Conservation (phyloP, 129 eudicot species). For the Artemisia argyi region DNA sequence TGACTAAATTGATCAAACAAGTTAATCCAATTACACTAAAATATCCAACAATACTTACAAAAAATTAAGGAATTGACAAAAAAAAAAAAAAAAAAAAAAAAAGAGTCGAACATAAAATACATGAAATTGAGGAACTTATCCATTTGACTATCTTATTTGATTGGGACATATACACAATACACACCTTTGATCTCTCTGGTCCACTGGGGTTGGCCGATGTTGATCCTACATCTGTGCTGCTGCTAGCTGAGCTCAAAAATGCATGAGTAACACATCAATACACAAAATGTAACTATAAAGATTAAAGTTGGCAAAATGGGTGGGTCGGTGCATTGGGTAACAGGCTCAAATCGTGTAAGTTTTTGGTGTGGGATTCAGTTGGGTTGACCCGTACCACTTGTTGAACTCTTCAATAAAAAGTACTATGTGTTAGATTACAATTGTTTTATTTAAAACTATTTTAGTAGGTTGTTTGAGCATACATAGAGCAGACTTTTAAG, state of each 20-base stretch:
- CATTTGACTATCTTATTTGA: slow-evolving; percentile 14
- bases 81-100: no score
- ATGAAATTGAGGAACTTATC: neutral
- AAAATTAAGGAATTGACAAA: no score
- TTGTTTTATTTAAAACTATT: no score
- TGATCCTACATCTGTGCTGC: slow-evolving; percentile 43
- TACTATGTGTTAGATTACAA: no score
- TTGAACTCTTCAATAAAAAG: no score
- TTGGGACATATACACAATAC: slow-evolving; percentile 18
- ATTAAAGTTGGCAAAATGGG: neutral
- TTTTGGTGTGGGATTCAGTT: neutral
- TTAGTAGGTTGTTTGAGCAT: no score
- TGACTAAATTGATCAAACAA: no score
- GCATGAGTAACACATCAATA: slow-evolving; percentile 12
- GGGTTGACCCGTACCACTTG: neutral
- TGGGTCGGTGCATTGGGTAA: neutral
- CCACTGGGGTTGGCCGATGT: slow-evolving; percentile 27
- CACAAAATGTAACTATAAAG: neutral
- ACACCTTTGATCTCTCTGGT: slow-evolving; percentile 71
- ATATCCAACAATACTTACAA: no score
- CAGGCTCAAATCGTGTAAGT: neutral
- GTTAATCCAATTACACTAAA: no score
- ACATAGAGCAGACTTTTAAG: no score
- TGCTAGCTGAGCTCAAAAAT: slow-evolving; percentile 26
- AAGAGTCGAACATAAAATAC: no score